These are phyloP conservation scores for Tolypocladium ovalisporum DNA, from an alignment of 2,329 filamentous ascomycete genomes.

Conservation along the genomic window DNA sequence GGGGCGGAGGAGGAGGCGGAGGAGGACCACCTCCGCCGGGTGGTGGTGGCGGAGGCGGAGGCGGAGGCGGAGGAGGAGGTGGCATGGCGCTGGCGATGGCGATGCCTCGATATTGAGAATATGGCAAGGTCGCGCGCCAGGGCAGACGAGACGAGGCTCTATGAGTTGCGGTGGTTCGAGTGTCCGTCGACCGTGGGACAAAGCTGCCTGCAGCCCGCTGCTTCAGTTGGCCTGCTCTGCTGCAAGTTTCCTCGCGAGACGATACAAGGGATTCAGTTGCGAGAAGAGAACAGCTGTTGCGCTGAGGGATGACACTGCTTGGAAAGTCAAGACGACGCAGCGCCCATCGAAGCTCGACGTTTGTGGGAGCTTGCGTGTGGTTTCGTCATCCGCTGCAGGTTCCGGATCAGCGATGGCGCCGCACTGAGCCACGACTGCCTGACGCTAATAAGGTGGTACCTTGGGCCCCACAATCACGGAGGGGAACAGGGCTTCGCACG, in stretches of 20 bases:
- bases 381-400: conserved; percentile 8
- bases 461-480: not conserved
- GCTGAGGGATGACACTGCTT: not conserved
- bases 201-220: not conserved
- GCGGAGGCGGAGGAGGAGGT: conserved; percentile 51
- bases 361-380: conserved; percentile 5
- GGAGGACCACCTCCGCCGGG: conserved; percentile 52
- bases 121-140: conserved; percentile 2
- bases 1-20: conserved; percentile 50
- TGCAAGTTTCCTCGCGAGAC: too few relatives aligned
- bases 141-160: not conserved
- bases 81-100: too few relatives aligned
- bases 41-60: conserved; percentile 62
- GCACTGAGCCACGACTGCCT: conserved; percentile 1
- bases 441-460: not conserved
- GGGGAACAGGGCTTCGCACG: not conserved
- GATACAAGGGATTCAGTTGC: not conserved
- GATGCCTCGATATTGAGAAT: conserved; percentile 1
- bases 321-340: conserved; percentile 1
- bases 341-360: not conserved
- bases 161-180: not conserved
- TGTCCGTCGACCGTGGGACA: not conserved
- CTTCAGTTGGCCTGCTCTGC: not conserved
- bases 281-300: not conserved
- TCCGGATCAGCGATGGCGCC: not conserved